Evolutionary conservation across 2,329 filamentous ascomycete species (phyloP).

Genomic region (Aspergillus tanneri): DNA sequence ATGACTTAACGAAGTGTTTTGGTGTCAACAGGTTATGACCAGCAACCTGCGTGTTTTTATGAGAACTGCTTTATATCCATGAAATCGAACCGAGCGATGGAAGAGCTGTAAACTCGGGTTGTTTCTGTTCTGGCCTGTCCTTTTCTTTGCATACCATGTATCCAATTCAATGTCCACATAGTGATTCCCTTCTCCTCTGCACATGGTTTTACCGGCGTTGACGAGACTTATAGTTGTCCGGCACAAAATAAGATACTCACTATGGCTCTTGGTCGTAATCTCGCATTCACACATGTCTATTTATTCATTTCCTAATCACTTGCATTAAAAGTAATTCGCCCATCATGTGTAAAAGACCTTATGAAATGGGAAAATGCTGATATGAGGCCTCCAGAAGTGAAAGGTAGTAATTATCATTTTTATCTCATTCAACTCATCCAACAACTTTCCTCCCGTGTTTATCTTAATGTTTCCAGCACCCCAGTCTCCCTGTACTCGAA

Average conservation of each 20-base stretch:
- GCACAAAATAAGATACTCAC: background rate
- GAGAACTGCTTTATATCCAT: conserved; percentile 8
- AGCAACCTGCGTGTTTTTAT: conserved; percentile 20
- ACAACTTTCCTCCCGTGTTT: too few relatives aligned
- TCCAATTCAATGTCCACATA: conserved; percentile 13
- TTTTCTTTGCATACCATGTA: conserved; percentile 14
- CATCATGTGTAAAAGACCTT: too few relatives aligned
- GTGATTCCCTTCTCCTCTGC: conserved; percentile 21
- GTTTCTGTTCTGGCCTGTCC: conserved; percentile 4
- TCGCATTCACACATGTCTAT: too few relatives aligned
- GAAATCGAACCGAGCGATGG: conserved; percentile 6
- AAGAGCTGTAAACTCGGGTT: conserved; percentile 16
- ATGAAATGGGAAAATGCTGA: too few relatives aligned
- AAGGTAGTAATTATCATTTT: too few relatives aligned
- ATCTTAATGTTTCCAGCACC: too few relatives aligned
- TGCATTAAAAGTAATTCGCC: too few relatives aligned
- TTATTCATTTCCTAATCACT: too few relatives aligned
- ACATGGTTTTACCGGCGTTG: conserved; percentile 8
- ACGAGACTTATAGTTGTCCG: background rate
- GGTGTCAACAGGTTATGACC: conserved; percentile 10
- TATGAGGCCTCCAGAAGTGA: too few relatives aligned
- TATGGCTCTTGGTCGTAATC: too few relatives aligned
- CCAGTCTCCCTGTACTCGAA: too few relatives aligned
- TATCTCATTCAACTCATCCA: too few relatives aligned
- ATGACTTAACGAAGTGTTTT: conserved; percentile 19